Percentiles rank a stretch among this genome's conserved stretches.
Conservation (phyloP, 2,329 filamentous ascomycete species). For the Ampelomyces quisqualis region DNA sequence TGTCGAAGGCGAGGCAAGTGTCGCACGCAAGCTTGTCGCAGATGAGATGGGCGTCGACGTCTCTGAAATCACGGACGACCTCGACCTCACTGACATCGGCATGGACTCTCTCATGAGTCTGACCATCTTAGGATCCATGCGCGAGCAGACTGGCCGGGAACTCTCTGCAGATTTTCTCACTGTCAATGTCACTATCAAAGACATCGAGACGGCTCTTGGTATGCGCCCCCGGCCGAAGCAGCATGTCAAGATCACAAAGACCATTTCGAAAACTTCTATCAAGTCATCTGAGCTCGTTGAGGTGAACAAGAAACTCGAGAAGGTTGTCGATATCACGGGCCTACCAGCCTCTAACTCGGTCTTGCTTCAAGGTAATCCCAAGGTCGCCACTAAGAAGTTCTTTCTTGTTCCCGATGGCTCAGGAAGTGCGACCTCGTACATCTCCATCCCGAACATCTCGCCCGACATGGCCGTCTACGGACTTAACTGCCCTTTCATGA, state of each 20-base stretch:
- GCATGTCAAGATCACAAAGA: constrained; percentile 31
- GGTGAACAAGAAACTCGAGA: constrained; percentile 51
- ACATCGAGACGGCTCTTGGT: constrained; percentile 65
- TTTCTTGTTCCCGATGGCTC: constrained; percentile 56
- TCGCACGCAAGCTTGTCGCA: constrained; percentile 53
- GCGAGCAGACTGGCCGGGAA: constrained; percentile 53
- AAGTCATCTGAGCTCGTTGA: constrained; percentile 47
- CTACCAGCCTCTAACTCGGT: constrained; percentile 56
- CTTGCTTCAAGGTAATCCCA: constrained; percentile 59
- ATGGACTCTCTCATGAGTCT: constrained; percentile 58
- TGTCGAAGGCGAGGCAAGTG: constrained; percentile 45
- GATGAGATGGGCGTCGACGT: constrained; percentile 67
- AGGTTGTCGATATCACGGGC: constrained; percentile 44
- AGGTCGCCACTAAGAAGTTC: constrained; percentile 57
- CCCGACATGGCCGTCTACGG: constrained; percentile 54
- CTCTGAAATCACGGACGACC: constrained; percentile 54
- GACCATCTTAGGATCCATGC: constrained; percentile 53
- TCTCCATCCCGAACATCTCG: constrained; percentile 58
- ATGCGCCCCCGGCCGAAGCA: constrained; percentile 50
- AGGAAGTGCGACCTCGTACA: constrained; percentile 67
- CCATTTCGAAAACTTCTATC: constrained; percentile 20
- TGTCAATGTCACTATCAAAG: constrained; percentile 62
- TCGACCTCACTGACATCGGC: constrained; percentile 62
- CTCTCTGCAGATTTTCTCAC: constrained; percentile 58
- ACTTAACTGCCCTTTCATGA: constrained; percentile 72